Conservation (phyloP, 306 rosid species). For the Begonia loranthoides region DNA sequence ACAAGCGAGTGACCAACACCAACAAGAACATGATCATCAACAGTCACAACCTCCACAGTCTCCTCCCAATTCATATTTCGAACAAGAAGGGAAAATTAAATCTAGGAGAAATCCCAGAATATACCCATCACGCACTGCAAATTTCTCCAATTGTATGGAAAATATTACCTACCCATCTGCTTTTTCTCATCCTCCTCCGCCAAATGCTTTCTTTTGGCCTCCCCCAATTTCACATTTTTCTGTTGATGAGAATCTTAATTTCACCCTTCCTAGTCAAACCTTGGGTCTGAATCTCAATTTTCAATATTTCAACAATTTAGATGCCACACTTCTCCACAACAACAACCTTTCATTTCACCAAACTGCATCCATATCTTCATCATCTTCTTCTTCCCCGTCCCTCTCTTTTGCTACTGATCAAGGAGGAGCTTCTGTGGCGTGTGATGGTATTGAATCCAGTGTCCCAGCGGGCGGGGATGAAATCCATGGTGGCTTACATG, state of each 20-base stretch:
- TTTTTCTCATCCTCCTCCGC: slow-evolving; percentile 18
- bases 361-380: slow-evolving; percentile 23
- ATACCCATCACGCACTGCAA: slow-evolving; percentile 15
- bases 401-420: slow-evolving; percentile 2
- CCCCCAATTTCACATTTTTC: slow-evolving; percentile 23
- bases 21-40: slow-evolving; percentile 16
- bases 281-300: slow-evolving; percentile 82
- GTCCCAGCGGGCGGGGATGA: slow-evolving; percentile 4
- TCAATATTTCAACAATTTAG: slow-evolving; percentile 57
- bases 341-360: slow-evolving; percentile 5
- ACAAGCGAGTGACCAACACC: slow-evolving; percentile 41
- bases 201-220: slow-evolving; percentile 10
- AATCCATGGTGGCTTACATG: slow-evolving; percentile 35
- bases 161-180: background rate
- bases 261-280: slow-evolving; percentile 61
- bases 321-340: slow-evolving; percentile 21
- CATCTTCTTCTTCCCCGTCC: slow-evolving; percentile 19
- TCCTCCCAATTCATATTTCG: slow-evolving; percentile 9
- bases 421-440: background rate
- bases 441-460: background rate
- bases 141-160: slow-evolving; percentile 6
- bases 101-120: slow-evolving; percentile 37
- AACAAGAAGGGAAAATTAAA: slow-evolving; percentile 32
- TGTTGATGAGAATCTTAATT: slow-evolving; percentile 30
- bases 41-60: slow-evolving; percentile 21